phyloP scores from a whole-genome alignment of 1,284 basidiomycete species.

The Microstroma glucosiphilum region DNA sequence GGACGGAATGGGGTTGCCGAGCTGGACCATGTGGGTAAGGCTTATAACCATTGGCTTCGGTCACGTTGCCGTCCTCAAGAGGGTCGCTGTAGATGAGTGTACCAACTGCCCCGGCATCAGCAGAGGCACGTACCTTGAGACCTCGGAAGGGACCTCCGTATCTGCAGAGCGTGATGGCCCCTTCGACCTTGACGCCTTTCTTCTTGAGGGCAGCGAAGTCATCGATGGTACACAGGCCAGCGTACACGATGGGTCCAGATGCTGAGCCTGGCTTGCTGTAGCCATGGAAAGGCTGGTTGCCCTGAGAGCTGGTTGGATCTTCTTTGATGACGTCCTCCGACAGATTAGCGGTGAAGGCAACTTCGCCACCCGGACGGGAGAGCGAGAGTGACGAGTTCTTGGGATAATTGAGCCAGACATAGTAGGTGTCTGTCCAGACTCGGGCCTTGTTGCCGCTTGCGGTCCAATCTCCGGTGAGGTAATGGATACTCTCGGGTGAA shows the following conservation, averaged over 20 bases:
- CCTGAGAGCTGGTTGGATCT: conserved; percentile 53
- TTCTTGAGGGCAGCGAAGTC: conserved; percentile 59
- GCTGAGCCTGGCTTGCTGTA: conserved; percentile 50
- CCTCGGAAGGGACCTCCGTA: conserved; percentile 80
- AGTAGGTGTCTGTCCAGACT: conserved; percentile 47
- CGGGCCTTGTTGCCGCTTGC: conserved; percentile 14
- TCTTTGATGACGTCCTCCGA: conserved; percentile 51
- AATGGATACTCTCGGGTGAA: conserved; percentile 24
- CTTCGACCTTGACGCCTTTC: conserved; percentile 66
- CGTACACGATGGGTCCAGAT: conserved; percentile 68
- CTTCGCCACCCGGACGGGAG: conserved; percentile 9
- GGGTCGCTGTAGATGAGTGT: conserved; percentile 77
- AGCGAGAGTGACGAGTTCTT: conserved; percentile 36
- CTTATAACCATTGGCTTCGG: conserved; percentile 60
- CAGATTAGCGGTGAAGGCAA: conserved; percentile 60
- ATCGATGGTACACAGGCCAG: conserved; percentile 70
- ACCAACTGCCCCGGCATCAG: conserved; percentile 66
- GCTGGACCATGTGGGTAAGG: conserved; percentile 78
- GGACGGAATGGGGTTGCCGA: conserved; percentile 63
- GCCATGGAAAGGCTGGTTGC: conserved; percentile 54
- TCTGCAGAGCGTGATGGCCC: conserved; percentile 74
- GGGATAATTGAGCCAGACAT: conserved; percentile 46
- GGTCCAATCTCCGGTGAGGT: conserved; percentile 19
- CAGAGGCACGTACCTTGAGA: conserved; percentile 71
- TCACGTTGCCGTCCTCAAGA: conserved; percentile 77